Evolutionary conservation across 2,329 filamentous ascomycete species (phyloP).

Genomic region (Raffaelea albimanens): DNA sequence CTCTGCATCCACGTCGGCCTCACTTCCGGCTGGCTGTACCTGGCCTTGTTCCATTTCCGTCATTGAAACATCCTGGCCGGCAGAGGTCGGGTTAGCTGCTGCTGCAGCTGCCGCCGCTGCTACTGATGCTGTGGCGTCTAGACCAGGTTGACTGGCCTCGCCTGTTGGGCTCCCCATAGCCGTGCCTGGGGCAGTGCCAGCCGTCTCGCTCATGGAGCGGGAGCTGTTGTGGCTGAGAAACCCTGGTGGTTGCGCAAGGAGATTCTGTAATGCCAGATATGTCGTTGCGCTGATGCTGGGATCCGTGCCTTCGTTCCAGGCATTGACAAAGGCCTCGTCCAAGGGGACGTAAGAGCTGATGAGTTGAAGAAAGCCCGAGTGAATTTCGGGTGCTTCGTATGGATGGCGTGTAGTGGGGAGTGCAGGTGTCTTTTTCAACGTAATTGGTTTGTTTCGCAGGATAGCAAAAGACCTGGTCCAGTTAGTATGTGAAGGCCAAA

Average conservation of each 20-base stretch:
- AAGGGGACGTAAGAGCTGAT: constrained; percentile 53
- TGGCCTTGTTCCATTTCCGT: no score
- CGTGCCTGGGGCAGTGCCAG: constrained; percentile 3
- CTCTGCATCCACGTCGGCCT: background rate
- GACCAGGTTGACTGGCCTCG: no score
- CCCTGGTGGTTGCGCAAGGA: constrained; percentile 22
- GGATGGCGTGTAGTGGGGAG: constrained; percentile 41
- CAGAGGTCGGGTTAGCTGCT: background rate
- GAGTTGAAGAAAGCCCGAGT: constrained; percentile 50
- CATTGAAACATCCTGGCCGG: no score
- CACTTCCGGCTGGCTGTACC: no score
- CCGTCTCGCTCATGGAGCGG: no score
- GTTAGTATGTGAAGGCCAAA: background rate
- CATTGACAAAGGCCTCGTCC: constrained; percentile 52
- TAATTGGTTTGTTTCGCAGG: constrained; percentile 53
- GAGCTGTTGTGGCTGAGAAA: constrained; percentile 17
- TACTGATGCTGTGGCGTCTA: no score
- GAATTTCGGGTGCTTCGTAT: constrained; percentile 41
- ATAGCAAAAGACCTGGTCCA: constrained; percentile 49
- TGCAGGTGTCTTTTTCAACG: constrained; percentile 48
- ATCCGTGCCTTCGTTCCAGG: constrained; percentile 51
- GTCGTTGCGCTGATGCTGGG: constrained; percentile 23
- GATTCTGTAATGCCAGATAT: constrained; percentile 25
- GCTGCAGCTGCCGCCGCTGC: no score
- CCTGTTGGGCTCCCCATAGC: constrained; percentile 21